Percentiles rank a stretch among this genome's conserved stretches.
Conservation (phyloP, 805 yeast genomes). For the Nakazawaea laoshanensis region DNA sequence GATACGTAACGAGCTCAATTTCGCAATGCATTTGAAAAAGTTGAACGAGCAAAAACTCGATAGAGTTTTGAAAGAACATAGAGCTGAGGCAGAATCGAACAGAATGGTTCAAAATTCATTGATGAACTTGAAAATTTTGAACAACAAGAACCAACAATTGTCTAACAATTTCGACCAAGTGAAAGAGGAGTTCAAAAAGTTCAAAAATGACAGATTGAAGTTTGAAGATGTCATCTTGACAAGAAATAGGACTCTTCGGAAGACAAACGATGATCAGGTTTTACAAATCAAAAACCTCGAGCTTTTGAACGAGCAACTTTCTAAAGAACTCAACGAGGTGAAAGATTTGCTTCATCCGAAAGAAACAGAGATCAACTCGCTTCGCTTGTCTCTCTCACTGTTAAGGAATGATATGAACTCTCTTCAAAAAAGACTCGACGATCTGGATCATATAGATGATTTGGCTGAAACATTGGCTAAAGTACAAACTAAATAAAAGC, state of each 20-base stretch:
- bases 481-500: neutral
- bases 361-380: constrained; percentile 5
- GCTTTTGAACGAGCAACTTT: constrained; percentile 1
- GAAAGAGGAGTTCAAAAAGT: constrained; percentile 20
- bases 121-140: constrained; percentile 19
- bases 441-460: constrained; percentile 8
- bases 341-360: constrained; percentile 1
- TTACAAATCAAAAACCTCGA: constrained; percentile 1
- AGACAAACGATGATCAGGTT: neutral
- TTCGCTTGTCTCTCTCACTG: neutral
- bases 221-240: constrained; percentile 24
- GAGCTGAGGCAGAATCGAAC: neutral
- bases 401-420: constrained; percentile 15
- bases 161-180: constrained; percentile 20
- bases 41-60: constrained; percentile 19
- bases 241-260: constrained; percentile 19
- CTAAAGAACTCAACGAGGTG: neutral
- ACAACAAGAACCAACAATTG: constrained; percentile 16
- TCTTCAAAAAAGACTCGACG: constrained; percentile 15
- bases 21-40: constrained; percentile 43
- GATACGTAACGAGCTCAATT: constrained; percentile 52
- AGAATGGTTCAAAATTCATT: constrained; percentile 18
- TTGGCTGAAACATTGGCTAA: neutral
- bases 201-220: constrained; percentile 24
- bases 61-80: constrained; percentile 1